Evolutionary conservation across 2,329 filamentous ascomycete genomes (phyloP).

Genomic region (Diaporthe sp.): DNA sequence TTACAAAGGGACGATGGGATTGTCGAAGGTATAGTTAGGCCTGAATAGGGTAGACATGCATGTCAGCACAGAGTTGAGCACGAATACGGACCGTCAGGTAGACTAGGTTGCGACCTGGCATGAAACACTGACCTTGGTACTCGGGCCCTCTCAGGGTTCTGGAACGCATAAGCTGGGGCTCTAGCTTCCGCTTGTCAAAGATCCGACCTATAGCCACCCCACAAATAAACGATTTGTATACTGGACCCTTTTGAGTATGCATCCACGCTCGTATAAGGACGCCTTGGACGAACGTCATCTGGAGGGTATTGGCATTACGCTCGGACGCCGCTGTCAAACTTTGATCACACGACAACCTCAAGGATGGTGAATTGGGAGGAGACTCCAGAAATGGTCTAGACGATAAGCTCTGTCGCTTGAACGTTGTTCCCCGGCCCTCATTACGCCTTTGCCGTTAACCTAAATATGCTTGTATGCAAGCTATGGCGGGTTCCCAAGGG

Average conservation of each 20-base stretch:
- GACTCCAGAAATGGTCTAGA: no score
- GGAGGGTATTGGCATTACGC: not conserved
- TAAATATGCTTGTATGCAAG: not conserved
- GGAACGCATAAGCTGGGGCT: not conserved
- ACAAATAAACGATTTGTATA: not conserved
- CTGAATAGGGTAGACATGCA: not conserved
- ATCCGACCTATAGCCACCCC: not conserved
- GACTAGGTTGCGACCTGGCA: not conserved
- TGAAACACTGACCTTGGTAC: slow-evolving; percentile 6
- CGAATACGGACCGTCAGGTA: not conserved
- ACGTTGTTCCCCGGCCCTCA: not conserved
- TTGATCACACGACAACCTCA: not conserved
- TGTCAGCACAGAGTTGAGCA: not conserved
- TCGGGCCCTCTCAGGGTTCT: slow-evolving; percentile 1
- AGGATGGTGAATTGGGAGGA: not conserved
- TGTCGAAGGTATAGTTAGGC: not conserved
- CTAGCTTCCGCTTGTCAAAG: slow-evolving; percentile 25
- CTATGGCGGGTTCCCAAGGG: no score
- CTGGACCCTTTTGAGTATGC: not conserved
- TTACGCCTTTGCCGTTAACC: no score
- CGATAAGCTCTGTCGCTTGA: not conserved
- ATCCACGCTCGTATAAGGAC: not conserved
- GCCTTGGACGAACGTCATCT: slow-evolving; percentile 12
- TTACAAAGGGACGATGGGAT: not conserved
- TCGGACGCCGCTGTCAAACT: not conserved